Evolutionary conservation across 2,329 filamentous ascomycete species (phyloP), one percentile per base, ranked within the genome.

Genomic region (Penicillium sp.): DNA sequence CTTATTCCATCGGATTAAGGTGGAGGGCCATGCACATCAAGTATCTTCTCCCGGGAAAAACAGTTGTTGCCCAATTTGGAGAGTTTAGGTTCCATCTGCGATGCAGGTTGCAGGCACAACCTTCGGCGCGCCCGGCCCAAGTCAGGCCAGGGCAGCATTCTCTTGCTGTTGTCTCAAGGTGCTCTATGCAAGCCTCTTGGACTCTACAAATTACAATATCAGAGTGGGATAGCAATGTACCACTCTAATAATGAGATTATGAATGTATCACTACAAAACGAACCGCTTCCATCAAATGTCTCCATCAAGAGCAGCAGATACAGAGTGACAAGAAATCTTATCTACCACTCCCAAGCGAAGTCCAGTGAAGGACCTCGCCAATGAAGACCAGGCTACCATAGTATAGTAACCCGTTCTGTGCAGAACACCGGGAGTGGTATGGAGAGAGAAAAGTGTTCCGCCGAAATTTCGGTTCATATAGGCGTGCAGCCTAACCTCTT

Each of bases 231-330:
- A 56, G 44, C 43, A 44, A 51, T 44, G 35, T 45, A 42, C 45
- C 53, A 44, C 31, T 26, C 38, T 34, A 50, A 52, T 50, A 55
- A 60, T 65, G 44, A 61, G 60, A 64, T 59, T 63, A 63, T 66
- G 62, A 71, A 74, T 90, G 86, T 90, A 83, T 85, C 86, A 83
- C 86, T 85, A 71, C 85, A 86, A 71, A 89, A 80, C 88, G 88
- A 91, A 88, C 88, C 81, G 86, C 88, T 78, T 86, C 86, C 85
- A 84, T 90, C 88, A 90, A 80, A 80, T 79, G 76, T 71, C 59
- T 65, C 67, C 76, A 86, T 91, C 88, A 82, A 89, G 86, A 86
- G 88, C 86, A 89, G 88, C 87, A 91, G 88, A 91, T 91, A 91
- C 88, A 87, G 86, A 86, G 85, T 81, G 87, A 84, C 74, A 70